These are phyloP conservation scores for Pycnococcus provasolii DNA, from an alignment of 139 green algal genomes.

Conservation along the genomic window DNA sequence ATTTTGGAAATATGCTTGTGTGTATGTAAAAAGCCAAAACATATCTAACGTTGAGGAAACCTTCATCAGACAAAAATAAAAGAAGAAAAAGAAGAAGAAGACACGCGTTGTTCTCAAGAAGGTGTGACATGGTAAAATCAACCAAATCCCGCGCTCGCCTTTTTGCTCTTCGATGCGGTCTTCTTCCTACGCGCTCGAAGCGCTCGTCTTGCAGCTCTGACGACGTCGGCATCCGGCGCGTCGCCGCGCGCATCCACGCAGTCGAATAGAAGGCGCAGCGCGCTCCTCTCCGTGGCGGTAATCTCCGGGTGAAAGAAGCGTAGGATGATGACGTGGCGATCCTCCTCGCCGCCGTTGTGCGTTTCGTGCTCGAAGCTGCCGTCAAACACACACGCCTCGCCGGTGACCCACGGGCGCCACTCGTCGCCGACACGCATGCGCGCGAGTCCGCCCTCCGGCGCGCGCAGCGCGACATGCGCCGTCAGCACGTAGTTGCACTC, in stretches of 20 bases:
- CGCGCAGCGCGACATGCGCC: conserved; percentile 33
- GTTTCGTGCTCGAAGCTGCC: conserved; percentile 43
- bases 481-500: conserved; percentile 40
- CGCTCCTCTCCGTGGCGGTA: conserved; percentile 27
- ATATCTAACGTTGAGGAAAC: too few species aligned
- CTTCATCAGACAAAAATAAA: too few species aligned
- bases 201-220: too few species aligned
- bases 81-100: too few species aligned
- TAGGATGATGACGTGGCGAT: conserved; percentile 43
- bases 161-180: too few species aligned
- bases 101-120: too few species aligned
- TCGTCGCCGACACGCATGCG: conserved; percentile 22
- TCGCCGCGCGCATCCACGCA: conserved; percentile 2
- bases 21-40: too few species aligned
- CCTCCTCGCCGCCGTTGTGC: conserved; percentile 28
- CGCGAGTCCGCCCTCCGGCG: conserved; percentile 19
- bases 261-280: conserved; percentile 39
- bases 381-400: conserved; percentile 27
- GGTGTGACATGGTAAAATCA: too few species aligned
- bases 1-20: too few species aligned
- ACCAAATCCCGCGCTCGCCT: too few species aligned
- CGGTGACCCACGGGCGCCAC: conserved; percentile 30
- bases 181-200: too few species aligned
- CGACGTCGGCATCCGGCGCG: too few species aligned
- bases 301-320: conserved; percentile 43